Base-by-base conservation (phyloP, 2,329 filamentous ascomycete species). In the Trichoderma aggressivum region DNA sequence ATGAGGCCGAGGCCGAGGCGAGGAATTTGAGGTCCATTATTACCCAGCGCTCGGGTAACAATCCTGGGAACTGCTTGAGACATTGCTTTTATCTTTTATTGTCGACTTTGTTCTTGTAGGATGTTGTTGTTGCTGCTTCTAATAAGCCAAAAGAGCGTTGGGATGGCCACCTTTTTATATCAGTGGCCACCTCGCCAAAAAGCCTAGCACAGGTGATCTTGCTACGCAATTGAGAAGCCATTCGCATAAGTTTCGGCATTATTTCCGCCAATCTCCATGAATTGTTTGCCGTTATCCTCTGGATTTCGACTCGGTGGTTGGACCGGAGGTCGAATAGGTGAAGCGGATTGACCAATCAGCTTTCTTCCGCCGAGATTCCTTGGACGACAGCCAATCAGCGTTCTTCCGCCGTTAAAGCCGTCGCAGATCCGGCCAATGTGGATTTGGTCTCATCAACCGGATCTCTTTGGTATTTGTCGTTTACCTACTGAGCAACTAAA, bases 1-100 rank as follows among this genome's bases (percentile, higher is more conserved):
- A 89, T 89, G 26, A 85, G 78, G n/a, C 87, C 86, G 36, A 88
- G 83, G 10, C 87, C 87, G 8, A 88, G 74, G 11, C 82, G 81
- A 3, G 84, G 81, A 24, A 90, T 84, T 26, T 82, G 75, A 0
- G 86, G 86, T 10, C 87, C 87, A 74, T 85, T 81, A 71, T 83
- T 84, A 71, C 87, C 86, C n/a, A 89, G 80, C 0, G 21, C 16
- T 7, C 73, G 72, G 16, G 73, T 73, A 8, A 68, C 28, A 10
- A 68, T 68, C 55, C 60, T 60, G 5, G 65, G 65, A 21, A 50
- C 18, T 18, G 53, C 7, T 11, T 56, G 50, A 32, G 65, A 60
- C 65, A 68, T 68, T n/a, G 18, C 5, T 16, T 5, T 26, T 30
- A 12, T 11, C 7, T 34, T 50, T 68, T 50, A 30, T 2, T 21